A percentile compares a stretch with the other conserved stretches of the same genome.
Evolutionary conservation across 345 rosid species (phyloP).

Genomic region (sweet orange (Citrus sinensis)): DVS_A1.0 CM039161.1:23374001-23374500

Average conservation of each 20-base stretch:
- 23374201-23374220: background rate
- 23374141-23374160: conserved; percentile 82
- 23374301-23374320: background rate
- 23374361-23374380: background rate
- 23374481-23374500: conserved; percentile 98
- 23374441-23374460: conserved; percentile 6
- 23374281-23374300: background rate
- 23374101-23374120: conserved; percentile 89
- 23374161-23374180: conserved; percentile 81
- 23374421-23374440: background rate
- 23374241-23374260: background rate
- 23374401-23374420: background rate
- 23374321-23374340: background rate
- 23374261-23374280: conserved; percentile 1
- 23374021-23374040: conserved; percentile 54
- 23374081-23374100: conserved; percentile 99
- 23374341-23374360: background rate
- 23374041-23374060: conserved; percentile 95
- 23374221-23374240: background rate
- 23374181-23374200: background rate
- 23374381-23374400: background rate
- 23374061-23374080: conserved; percentile 98
- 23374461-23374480: conserved; percentile 99
- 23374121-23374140: conserved; percentile 92
- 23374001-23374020: background rate